phyloP scores from a whole-genome alignment of 805 yeast genomes.

The Myxozyma geophila region DNA sequence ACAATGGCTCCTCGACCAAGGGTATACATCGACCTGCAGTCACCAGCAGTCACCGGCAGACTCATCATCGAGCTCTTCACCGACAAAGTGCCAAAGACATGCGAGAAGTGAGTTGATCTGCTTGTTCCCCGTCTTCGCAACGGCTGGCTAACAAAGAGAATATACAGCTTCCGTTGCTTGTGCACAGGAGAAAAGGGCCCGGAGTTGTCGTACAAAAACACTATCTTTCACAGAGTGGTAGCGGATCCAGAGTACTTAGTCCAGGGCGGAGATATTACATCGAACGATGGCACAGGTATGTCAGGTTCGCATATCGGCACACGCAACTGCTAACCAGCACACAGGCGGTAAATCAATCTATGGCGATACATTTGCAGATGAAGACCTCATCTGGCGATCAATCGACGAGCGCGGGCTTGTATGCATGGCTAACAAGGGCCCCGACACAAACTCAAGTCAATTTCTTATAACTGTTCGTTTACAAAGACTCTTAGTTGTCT shows the following conservation, averaged over 20 bases:
- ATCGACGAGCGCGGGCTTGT: slow-evolving; percentile 69
- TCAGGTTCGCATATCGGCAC: neutral
- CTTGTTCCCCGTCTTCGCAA: neutral
- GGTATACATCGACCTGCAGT: slow-evolving; percentile 27
- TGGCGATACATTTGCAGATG: slow-evolving; percentile 73
- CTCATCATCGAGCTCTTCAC: slow-evolving; percentile 28
- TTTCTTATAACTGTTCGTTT: slow-evolving; percentile 70
- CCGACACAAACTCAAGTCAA: slow-evolving; percentile 78
- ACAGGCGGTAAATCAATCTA: slow-evolving; percentile 65
- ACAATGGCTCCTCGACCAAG: slow-evolving; percentile 26
- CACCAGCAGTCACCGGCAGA: slow-evolving; percentile 26
- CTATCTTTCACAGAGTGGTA: slow-evolving; percentile 76
- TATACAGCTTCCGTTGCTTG: slow-evolving; percentile 64
- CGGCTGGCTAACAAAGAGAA: neutral
- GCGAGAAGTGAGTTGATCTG: slow-evolving; percentile 28
- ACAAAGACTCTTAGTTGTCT: too few relatives aligned
- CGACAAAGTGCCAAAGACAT: slow-evolving; percentile 25
- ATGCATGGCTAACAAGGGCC: slow-evolving; percentile 77
- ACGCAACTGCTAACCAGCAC: neutral
- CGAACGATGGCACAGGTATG: slow-evolving; percentile 61
- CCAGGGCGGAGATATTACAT: slow-evolving; percentile 84
- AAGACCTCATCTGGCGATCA: slow-evolving; percentile 60
- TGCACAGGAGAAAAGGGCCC: slow-evolving; percentile 70
- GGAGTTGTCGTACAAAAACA: slow-evolving; percentile 63
- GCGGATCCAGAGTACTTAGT: slow-evolving; percentile 65